phyloP scores from a whole-genome alignment of 108 stramenopile species.

The Stephanodiscus minutulus region DNA sequence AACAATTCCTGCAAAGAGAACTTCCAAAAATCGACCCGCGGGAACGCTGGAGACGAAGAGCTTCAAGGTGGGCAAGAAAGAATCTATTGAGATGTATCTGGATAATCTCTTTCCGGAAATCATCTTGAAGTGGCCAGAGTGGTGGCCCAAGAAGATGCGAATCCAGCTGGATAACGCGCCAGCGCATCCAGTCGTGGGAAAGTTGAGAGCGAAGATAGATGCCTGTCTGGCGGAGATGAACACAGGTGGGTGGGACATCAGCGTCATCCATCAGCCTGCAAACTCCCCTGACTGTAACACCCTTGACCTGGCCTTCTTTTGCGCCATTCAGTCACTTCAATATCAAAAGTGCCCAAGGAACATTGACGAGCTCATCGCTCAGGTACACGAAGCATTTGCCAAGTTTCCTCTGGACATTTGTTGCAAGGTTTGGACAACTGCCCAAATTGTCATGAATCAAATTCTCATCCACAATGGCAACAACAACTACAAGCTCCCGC shows the following conservation, averaged over 20 bases:
- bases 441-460: constrained; percentile 10
- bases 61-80: too few species aligned
- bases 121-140: too few species aligned
- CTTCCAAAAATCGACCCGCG: too few species aligned
- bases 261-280: background rate
- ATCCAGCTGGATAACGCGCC: constrained; percentile 21
- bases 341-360: too few species aligned
- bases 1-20: too few species aligned
- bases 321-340: too few species aligned
- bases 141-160: too few species aligned
- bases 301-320: too few species aligned
- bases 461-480: background rate
- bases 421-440: constrained; percentile 18
- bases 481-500: constrained; percentile 16
- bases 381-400: background rate
- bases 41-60: too few species aligned
- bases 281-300: too few species aligned
- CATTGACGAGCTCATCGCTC: constrained; percentile 2
- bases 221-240: too few species aligned
- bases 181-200: background rate
- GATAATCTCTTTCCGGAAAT: background rate
- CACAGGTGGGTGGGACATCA: background rate
- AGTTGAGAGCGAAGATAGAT: background rate
- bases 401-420: background rate
- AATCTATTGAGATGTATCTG: too few species aligned